A percentile compares a stretch with the other conserved stretches of the same genome.
Conservation (phyloP, 1,139 yeast species). For the Saccharomyces hybrid region DNA sequence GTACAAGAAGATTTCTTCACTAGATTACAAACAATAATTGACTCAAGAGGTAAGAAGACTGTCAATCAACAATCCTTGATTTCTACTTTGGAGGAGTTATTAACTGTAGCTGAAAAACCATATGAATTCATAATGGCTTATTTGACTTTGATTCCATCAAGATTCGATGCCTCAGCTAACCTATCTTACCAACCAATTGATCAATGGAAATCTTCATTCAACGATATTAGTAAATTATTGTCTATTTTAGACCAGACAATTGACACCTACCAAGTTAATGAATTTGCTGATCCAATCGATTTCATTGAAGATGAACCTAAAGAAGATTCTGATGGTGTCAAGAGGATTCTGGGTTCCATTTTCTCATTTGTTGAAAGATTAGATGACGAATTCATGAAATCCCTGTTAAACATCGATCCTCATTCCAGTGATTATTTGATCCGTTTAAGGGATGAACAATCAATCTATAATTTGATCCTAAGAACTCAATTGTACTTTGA, state of each 20-base stretch:
- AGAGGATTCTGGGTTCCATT: slow-evolving; percentile 74
- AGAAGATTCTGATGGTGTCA: slow-evolving; percentile 57
- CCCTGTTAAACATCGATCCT: slow-evolving; percentile 84
- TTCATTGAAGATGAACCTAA: slow-evolving; percentile 74
- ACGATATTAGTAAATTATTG: slow-evolving; percentile 57
- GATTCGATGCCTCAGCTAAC: slow-evolving; percentile 72
- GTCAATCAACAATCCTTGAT: slow-evolving; percentile 81
- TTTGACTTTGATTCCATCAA: slow-evolving; percentile 75
- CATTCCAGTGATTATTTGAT: slow-evolving; percentile 92
- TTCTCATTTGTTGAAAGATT: slow-evolving; percentile 85
- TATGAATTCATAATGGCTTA: slow-evolving; percentile 76
- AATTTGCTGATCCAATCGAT: slow-evolving; percentile 69
- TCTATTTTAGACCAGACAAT: slow-evolving; percentile 58
- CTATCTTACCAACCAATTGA: slow-evolving; percentile 69
- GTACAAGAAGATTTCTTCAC: slow-evolving; percentile 50
- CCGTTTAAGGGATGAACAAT: slow-evolving; percentile 81
- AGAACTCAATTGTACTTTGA: slow-evolving; percentile 86
- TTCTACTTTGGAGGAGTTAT: slow-evolving; percentile 56
- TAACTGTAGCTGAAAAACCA: slow-evolving; percentile 45
- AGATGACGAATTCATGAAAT: slow-evolving; percentile 88
- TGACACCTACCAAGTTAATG: slow-evolving; percentile 60
- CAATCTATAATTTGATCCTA: slow-evolving; percentile 66
- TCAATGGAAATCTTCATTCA: slow-evolving; percentile 70
- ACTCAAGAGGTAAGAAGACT: slow-evolving; percentile 92
- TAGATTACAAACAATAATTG: slow-evolving; percentile 67